phyloP scores from a whole-genome alignment of 1,284 basidiomycete genomes.

The Cutaneotrichosporon mucoides region DNA sequence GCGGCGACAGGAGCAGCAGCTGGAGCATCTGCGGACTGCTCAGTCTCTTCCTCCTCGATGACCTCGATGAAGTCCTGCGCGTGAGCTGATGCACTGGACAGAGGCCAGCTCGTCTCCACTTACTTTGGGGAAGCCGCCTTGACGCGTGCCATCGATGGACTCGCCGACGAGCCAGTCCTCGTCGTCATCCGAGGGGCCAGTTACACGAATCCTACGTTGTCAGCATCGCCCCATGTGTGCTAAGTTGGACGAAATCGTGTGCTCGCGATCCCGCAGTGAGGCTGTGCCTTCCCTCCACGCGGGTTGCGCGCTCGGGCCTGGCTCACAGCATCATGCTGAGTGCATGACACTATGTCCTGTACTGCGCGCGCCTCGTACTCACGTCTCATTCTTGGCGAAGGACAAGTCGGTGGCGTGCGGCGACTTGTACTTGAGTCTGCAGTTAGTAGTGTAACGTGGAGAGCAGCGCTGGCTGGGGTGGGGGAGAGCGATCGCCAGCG shows the following conservation, averaged over 20 bases:
- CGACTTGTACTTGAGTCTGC: conserved; percentile 48
- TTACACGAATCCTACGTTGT: conserved; percentile 43
- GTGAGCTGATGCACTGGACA: conserved; percentile 7
- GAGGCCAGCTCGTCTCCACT: neutral
- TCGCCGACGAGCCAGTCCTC: conserved; percentile 50
- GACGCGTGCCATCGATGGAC: conserved; percentile 41
- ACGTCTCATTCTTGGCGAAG: conserved; percentile 49
- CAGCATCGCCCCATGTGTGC: too few relatives aligned
- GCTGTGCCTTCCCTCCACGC: too few relatives aligned
- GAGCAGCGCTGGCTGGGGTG: too few relatives aligned
- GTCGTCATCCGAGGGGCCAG: conserved; percentile 47
- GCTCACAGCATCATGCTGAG: too few relatives aligned
- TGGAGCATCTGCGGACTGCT: neutral
- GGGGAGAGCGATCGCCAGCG: too few relatives aligned
- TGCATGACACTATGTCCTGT: too few relatives aligned
- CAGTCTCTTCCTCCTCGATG: conserved; percentile 17
- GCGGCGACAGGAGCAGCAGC: neutral
- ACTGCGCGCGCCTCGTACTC: conserved; percentile 16
- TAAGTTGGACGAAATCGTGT: too few relatives aligned
- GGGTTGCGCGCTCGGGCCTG: too few relatives aligned
- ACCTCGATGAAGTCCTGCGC: conserved; percentile 38
- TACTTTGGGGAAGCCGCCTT: conserved; percentile 48
- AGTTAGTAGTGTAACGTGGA: neutral
- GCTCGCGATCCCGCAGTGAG: too few relatives aligned
- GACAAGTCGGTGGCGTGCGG: conserved; percentile 49